Base-by-base conservation (phyloP, 1,284 basidiomycete genomes). In the Ceratobasidium sp. region DNA sequence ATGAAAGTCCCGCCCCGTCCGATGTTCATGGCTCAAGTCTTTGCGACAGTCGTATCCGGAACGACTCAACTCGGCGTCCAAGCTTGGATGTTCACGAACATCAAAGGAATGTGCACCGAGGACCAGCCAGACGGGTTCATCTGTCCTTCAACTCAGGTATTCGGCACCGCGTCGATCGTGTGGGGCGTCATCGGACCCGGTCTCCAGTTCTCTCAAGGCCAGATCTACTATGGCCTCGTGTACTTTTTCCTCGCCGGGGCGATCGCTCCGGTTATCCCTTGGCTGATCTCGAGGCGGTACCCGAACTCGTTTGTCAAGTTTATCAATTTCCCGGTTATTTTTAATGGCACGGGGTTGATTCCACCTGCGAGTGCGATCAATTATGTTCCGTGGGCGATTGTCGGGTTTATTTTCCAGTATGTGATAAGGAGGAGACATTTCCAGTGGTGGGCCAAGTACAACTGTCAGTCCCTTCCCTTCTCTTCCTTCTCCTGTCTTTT, bases 331-430 rank as follows among this genome's bases (percentile, higher is more conserved):
- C 86, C 88, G 1, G 86, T 91, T 68, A 82, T 89, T 26, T 84
- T 91, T 78, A 86, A 85, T 61, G 88, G 87, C 13, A 84, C 85
- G 0, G 81, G 82, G 9, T 83, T 83, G 66, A 86, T 89, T 23
- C 90, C 90, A 1, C 88, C 88, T 0, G 88, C 87, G 13, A 87
- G 85, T 0, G 89, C 89, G 4, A 85, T 90, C 83, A 90, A 90
- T 82, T 88, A 88, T 69, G 84, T 89, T 1, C 83, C 84, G 1
- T 89, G 86, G 84, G 84, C 89, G 65, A 86, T 89, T 52, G 86
- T 90, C 69, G 90, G 90, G 44, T 92, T 92, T 83, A 85, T 91
- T 78, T 92, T 90, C 84, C 88, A 82, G 77, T 82, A 82, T 59
- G 77, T 82, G 13, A 81, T 82, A 54, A 79, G 82, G 15, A 67